Evolutionary conservation across 139 green algal species (phyloP).

Genomic region (Micromonas pusilla): DNA sequence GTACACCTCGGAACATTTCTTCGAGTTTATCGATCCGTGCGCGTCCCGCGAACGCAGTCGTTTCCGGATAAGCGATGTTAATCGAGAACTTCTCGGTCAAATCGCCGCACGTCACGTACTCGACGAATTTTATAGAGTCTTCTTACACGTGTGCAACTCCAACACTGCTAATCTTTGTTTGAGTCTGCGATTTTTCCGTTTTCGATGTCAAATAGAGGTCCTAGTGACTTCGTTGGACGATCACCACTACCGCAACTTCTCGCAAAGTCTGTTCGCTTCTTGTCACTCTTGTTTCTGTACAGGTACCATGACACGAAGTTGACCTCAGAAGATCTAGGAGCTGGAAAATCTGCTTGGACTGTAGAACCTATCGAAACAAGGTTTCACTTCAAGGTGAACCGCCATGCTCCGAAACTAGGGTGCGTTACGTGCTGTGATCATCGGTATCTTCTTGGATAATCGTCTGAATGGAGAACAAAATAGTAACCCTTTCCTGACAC

Average conservation of each 20-base stretch:
- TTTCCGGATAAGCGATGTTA: too few relatives aligned
- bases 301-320: conserved; percentile 20
- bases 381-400: conserved; percentile 80
- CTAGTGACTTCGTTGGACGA: neutral
- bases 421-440: conserved; percentile 52
- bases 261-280: too few relatives aligned
- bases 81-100: conserved; percentile 79
- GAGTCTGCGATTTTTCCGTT: too few relatives aligned
- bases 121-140: conserved; percentile 65
- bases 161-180: too few relatives aligned
- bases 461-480: neutral
- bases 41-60: too few relatives aligned
- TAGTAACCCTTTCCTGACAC: neutral
- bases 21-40: neutral
- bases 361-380: conserved; percentile 60
- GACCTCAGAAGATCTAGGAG: neutral
- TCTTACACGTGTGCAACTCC: conserved; percentile 60
- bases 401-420: conserved; percentile 87
- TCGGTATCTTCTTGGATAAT: neutral
- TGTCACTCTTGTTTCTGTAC: too few relatives aligned
- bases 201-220: neutral
- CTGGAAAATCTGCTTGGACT: conserved; percentile 43
- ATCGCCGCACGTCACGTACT: conserved; percentile 74
- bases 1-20: neutral
- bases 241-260: too few relatives aligned